Evolutionary conservation across 2,329 filamentous ascomycete species (phyloP), one percentile per base, ranked within the genome.

Genomic region (Trichoderma sp.): DNA sequence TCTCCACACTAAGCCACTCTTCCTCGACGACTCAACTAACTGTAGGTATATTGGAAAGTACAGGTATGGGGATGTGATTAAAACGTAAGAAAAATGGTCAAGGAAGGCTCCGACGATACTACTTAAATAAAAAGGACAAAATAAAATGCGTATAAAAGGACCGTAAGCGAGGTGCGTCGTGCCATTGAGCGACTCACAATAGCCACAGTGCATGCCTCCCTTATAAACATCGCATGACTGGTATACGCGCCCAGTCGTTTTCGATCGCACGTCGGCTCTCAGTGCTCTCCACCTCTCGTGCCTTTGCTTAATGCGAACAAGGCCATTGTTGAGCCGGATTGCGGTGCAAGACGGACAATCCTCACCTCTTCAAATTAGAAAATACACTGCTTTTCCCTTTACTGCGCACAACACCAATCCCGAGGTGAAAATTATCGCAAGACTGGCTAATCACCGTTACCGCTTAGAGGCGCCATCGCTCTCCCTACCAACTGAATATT

Each of bases 31-130:
- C 75, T 73, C 77, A 78, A 76, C 74, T 77, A 79, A 78, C 74
- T 76, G 75, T 77, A 74, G 71, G 67, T 73, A 76, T 77, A 78
- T 76, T 77, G 75, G 76, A 70, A 78, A 78, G 76, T 73, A 73
- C 74, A 78, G 78, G 77, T 75, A 78, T 78, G 77, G 76, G 78
- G 77, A 74, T 78, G 76, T 78, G 77, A 82, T 82, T 82, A 80
- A 82, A 81, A 77, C 77, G 76, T 82, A 77, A 79, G 75, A 79
- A 80, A 53, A 79, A 81, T 78, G 74, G 77, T 78, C 77, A 80
- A 78, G 78, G 78, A 79, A 75, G 78, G 76, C 76, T 81, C 76
- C 78, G 74, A 76, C 77, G 77, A 76, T 79, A 78, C 78, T 77
- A 81, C 80, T 81, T 78, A 77, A 43, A 43, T 36, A 36, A 72